Base-by-base conservation (phyloP, 331 rosid species). In the Arachis monticola region DNA sequence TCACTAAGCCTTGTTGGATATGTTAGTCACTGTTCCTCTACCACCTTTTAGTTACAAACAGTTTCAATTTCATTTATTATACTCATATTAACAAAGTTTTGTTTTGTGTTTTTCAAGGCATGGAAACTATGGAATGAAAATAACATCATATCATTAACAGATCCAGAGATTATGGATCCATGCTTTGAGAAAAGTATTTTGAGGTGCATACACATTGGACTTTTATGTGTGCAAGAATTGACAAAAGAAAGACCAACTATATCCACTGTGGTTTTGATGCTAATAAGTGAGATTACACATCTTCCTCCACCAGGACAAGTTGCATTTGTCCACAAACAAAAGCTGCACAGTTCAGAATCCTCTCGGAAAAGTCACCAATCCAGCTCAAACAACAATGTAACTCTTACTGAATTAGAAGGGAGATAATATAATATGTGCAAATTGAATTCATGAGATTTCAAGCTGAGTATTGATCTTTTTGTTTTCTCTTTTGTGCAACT, bases 161-260 rank as follows among this genome's bases (percentile, higher is more conserved):
- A 80, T 51, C 67, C 68, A 3, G 70, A 61, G 47, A 60, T 80
- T 63, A 9, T 2, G 52, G 78, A 73, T 64, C 12, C 67, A 48
- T 6, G 13, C 10, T 62, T 51, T 7, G 75, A 80, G 38, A 68
- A 57, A 13, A 75, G 69, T 38, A 80, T 80, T 13, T 73, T 76
- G 41, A 80, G 78, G 70, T 77, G 85, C 72, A 77, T 80, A 32
- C 83, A 80, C 40, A 78, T 84, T 44, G 83, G 83, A 8, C 75
- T 80, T 44, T 14, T 84, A 0, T 84, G 85, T 55, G 85, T 77
- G 40, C 84, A 83, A 80, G 87, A 83, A 56, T 46, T 80, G 56
- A 74, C 87, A 47, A 80, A 12, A 57, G 84, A 83, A 53, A 79
- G 84, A n/a, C 87, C 84, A 40, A 30, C 74, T 31, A 57, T 80